Evolutionary conservation across 2,329 filamentous ascomycete genomes (phyloP).

Genomic region (Microsporum audouinii): DNA sequence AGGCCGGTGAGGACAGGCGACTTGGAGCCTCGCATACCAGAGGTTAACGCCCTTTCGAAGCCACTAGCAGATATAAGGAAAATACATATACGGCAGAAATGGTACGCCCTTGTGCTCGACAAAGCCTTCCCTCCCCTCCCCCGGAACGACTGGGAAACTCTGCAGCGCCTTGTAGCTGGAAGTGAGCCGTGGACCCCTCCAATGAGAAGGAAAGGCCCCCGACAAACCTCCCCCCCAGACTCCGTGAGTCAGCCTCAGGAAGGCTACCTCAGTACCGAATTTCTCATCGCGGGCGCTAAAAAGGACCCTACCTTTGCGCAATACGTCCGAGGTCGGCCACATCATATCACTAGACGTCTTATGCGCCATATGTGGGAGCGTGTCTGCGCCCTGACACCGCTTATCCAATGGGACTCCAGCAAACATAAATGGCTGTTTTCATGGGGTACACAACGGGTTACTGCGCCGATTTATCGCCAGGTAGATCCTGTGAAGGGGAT

Average conservation of each 20-base stretch:
- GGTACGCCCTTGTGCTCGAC: slow-evolving; percentile 25
- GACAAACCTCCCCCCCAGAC: not conserved
- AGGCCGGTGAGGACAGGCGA: slow-evolving; percentile 7
- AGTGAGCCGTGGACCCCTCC: slow-evolving; percentile 23
- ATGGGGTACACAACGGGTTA: slow-evolving; percentile 19
- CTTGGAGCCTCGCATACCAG: slow-evolving; percentile 23
- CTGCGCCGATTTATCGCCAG: slow-evolving; percentile 6
- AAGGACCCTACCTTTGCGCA: slow-evolving; percentile 26
- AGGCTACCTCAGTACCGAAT: slow-evolving; percentile 17
- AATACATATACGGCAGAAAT: slow-evolving; percentile 26
- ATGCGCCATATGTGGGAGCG: slow-evolving; percentile 30
- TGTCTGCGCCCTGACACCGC: slow-evolving; percentile 26
- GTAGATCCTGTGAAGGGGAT: slow-evolving; percentile 9
- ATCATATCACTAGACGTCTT: slow-evolving; percentile 29
- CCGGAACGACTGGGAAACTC: slow-evolving; percentile 23
- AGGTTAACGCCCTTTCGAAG: slow-evolving; percentile 27
- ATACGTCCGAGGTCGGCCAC: slow-evolving; percentile 29
- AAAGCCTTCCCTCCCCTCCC: slow-evolving; percentile 31
- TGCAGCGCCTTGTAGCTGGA: slow-evolving; percentile 27
- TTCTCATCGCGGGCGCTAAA: slow-evolving; percentile 28
- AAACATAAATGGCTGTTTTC: slow-evolving; percentile 19
- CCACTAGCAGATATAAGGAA: slow-evolving; percentile 22
- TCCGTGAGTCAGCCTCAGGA: slow-evolving; percentile 1
- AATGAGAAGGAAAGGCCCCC: slow-evolving; percentile 18
- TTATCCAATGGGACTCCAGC: slow-evolving; percentile 17